Conservation (phyloP, 148 eudicot species). For the Vaccinium macrocarpon region DNA sequence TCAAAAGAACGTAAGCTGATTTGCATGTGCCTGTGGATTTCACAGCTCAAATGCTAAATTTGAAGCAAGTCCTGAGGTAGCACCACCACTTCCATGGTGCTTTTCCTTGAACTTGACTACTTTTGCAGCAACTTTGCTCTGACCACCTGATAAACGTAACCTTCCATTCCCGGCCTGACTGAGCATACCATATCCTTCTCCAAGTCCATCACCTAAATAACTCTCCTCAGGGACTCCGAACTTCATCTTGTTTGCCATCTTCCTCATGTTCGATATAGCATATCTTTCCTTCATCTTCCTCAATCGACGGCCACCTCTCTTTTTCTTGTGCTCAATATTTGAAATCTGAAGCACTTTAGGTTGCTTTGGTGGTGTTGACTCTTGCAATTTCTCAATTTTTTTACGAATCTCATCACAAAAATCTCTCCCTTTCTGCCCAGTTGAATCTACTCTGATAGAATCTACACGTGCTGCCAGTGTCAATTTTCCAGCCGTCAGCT, state of each 20-base stretch:
- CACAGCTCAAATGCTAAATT: no score
- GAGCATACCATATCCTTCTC: background rate
- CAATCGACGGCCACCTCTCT: slow-evolving; percentile 88
- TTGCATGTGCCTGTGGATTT: no score
- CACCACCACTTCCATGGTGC: no score
- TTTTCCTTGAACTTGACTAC: no score
- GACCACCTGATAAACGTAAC: background rate
- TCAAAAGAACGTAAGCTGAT: slow-evolving; percentile 12
- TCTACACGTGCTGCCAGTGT: slow-evolving; percentile 95
- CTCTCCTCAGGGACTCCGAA: background rate
- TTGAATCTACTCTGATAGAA: slow-evolving; percentile 71
- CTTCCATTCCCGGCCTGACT: background rate
- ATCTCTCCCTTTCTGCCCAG: slow-evolving; percentile 70
- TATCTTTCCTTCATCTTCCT: slow-evolving; percentile 97
- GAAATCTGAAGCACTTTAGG: slow-evolving; percentile 96
- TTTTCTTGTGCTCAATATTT: slow-evolving; percentile 91
- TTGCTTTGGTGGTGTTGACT: slow-evolving; percentile 94
- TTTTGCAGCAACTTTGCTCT: background rate
- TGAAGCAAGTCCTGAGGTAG: no score
- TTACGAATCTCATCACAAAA: slow-evolving; percentile 72
- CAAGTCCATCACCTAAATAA: background rate
- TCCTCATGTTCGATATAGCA: no score
- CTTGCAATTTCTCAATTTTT: slow-evolving; percentile 97
- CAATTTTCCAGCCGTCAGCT: slow-evolving; percentile 76
- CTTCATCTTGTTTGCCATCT: no score